These are phyloP conservation scores for Neohortaea acidophila DNA, from an alignment of 495 filamentous ascomycete genomes.

Conservation along the genomic window DNA sequence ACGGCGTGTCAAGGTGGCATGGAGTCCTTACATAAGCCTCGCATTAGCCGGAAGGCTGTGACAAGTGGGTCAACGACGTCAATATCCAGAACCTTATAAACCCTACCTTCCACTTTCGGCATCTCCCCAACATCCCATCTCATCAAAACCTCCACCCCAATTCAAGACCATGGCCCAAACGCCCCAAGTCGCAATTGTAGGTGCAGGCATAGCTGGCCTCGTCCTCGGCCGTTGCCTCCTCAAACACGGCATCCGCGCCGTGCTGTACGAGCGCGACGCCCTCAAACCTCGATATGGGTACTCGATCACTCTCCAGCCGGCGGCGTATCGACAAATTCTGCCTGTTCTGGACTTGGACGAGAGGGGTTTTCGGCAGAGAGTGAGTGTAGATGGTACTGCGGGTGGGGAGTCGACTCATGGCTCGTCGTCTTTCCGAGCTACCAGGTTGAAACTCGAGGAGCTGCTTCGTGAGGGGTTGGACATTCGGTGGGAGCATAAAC, in stretches of 20 bases:
- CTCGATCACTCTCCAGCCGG: conserved; percentile 26
- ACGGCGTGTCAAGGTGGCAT: too few relatives aligned
- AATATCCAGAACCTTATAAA: too few relatives aligned
- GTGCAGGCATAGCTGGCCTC: conserved; percentile 26
- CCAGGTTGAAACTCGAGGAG: conserved; percentile 22
- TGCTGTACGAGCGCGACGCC: conserved; percentile 21
- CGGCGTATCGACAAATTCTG: conserved; percentile 25
- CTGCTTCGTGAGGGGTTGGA: conserved; percentile 25
- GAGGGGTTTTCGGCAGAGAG: conserved; percentile 14
- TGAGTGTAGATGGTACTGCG: conserved; percentile 19
- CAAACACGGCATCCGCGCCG: conserved; percentile 20
- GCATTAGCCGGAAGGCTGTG: too few relatives aligned
- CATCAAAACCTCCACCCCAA: too few relatives aligned
- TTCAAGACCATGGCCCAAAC: conserved; percentile 8
- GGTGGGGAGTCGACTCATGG: neutral
- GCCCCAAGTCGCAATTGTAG: conserved; percentile 20
- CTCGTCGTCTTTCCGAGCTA: conserved; percentile 20
- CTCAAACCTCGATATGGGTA: conserved; percentile 18
- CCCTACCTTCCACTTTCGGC: too few relatives aligned
- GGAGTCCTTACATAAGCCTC: too few relatives aligned
- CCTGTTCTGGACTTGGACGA: conserved; percentile 24
- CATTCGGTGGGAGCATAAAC: conserved; percentile 20
- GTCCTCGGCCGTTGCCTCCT: conserved; percentile 24
- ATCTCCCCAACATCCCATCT: too few relatives aligned
- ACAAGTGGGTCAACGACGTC: too few relatives aligned